phyloP scores from a whole-genome alignment of 2,329 filamentous ascomycete genomes.

The Ophiostoma ulmi region DNA sequence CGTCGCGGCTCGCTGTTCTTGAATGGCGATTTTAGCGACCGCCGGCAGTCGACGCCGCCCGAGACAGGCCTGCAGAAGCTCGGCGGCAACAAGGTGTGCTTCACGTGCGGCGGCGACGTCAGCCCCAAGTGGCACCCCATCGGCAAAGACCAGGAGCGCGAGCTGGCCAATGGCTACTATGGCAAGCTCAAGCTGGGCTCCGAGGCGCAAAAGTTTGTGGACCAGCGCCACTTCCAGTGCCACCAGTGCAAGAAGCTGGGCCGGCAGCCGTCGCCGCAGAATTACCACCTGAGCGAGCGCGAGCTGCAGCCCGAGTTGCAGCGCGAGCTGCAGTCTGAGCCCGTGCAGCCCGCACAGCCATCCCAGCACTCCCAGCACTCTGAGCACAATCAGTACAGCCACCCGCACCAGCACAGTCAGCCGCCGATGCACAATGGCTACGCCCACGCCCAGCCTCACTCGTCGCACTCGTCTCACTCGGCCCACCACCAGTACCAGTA shows the following conservation, averaged over 20 bases:
- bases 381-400: not conserved
- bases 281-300: slow-evolving; percentile 23
- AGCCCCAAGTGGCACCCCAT: slow-evolving; percentile 70
- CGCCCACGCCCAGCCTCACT: not conserved
- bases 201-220: slow-evolving; percentile 56
- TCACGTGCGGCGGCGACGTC: slow-evolving; percentile 62
- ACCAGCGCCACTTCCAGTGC: slow-evolving; percentile 62
- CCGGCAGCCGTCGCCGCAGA: slow-evolving; percentile 37
- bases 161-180: slow-evolving; percentile 7
- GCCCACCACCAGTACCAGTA: slow-evolving; percentile 1
- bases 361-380: not conserved
- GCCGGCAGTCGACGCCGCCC: slow-evolving; percentile 30
- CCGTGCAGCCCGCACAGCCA: not conserved
- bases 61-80: slow-evolving; percentile 33
- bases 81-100: slow-evolving; percentile 55
- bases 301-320: not conserved
- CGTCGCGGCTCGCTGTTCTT: slow-evolving; percentile 15
- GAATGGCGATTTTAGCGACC: slow-evolving; percentile 25
- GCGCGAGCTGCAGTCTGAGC: not conserved
- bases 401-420: not conserved
- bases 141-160: slow-evolving; percentile 35
- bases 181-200: slow-evolving; percentile 41
- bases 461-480: not conserved
- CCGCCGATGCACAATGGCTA: not conserved
- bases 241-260: slow-evolving; percentile 65